phyloP scores from a whole-genome alignment of 1,139 yeast species.

The Blastobotrys niveus region DNA sequence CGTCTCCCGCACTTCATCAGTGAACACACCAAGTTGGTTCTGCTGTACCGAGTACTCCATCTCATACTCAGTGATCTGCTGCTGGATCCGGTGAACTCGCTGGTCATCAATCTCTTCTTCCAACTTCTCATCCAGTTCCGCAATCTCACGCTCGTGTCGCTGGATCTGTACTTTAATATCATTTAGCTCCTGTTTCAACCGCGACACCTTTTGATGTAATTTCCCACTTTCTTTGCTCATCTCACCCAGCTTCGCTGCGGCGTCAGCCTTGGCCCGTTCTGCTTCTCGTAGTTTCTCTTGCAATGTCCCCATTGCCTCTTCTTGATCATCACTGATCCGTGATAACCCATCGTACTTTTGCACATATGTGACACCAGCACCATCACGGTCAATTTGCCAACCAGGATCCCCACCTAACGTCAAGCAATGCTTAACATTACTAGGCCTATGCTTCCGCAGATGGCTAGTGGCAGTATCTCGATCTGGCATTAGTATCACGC shows the following conservation, averaged over 20 bases:
- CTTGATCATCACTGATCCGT: background rate
- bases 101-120: background rate
- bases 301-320: background rate
- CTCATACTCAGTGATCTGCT: background rate
- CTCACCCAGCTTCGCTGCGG: background rate
- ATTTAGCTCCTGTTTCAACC: background rate
- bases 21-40: background rate
- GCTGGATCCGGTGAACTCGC: background rate
- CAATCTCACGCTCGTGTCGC: background rate
- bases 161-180: background rate
- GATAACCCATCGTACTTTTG: background rate
- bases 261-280: background rate
- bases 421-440: slow-evolving; percentile 46
- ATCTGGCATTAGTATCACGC: slow-evolving; percentile 47
- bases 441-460: slow-evolving; percentile 21
- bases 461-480: slow-evolving; percentile 48
- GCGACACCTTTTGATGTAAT: background rate
- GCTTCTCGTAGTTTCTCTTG: slow-evolving; percentile 1
- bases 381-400: background rate
- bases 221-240: background rate
- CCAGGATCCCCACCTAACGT: slow-evolving; percentile 15
- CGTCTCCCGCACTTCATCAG: background rate
- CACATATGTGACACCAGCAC: slow-evolving; percentile 39
- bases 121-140: slow-evolving; percentile 10
- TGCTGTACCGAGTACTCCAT: background rate